A percentile compares a stretch with the other conserved stretches of the same genome.
These are phyloP conservation scores for Pichia sp. DNA, from an alignment of 1,139 yeast species.

Conservation along the genomic window DNA sequence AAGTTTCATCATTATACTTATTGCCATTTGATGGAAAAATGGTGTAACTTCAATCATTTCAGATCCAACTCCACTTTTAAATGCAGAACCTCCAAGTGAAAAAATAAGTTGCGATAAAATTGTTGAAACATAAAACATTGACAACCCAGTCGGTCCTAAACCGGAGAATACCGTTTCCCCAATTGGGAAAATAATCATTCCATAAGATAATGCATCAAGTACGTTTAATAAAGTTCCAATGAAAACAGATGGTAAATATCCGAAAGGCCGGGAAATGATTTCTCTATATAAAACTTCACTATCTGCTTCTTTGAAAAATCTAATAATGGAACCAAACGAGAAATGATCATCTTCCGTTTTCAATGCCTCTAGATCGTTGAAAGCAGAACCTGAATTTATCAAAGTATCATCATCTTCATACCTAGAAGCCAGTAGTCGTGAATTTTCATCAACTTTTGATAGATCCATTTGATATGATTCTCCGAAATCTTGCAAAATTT, in stretches of 20 bases:
- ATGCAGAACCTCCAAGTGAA: slow-evolving; percentile 86
- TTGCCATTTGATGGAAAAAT: slow-evolving; percentile 92
- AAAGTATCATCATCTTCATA: slow-evolving; percentile 5
- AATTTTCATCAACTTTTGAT: neutral
- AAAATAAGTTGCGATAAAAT: slow-evolving; percentile 80
- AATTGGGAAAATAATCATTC: slow-evolving; percentile 94
- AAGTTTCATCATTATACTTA: slow-evolving; percentile 41
- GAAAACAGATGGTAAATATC: slow-evolving; percentile 69
- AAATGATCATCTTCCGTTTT: neutral
- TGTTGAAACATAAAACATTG: slow-evolving; percentile 91
- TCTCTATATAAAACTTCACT: slow-evolving; percentile 18
- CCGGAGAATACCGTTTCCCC: slow-evolving; percentile 69
- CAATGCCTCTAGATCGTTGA: slow-evolving; percentile 7
- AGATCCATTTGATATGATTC: no score
- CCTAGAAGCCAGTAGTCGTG: neutral
- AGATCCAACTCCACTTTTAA: slow-evolving; percentile 85
- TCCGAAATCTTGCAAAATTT: no score
- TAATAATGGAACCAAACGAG: slow-evolving; percentile 5
- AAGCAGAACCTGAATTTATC: neutral
- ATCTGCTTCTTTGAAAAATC: slow-evolving; percentile 14
- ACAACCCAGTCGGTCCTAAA: slow-evolving; percentile 81
- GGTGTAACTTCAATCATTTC: slow-evolving; percentile 99
- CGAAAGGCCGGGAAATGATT: slow-evolving; percentile 34
- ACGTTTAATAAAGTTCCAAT: slow-evolving; percentile 80
- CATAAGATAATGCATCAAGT: slow-evolving; percentile 89